phyloP scores from a whole-genome alignment of 2,329 filamentous ascomycete genomes.

The Microdochium paspali region DNA sequence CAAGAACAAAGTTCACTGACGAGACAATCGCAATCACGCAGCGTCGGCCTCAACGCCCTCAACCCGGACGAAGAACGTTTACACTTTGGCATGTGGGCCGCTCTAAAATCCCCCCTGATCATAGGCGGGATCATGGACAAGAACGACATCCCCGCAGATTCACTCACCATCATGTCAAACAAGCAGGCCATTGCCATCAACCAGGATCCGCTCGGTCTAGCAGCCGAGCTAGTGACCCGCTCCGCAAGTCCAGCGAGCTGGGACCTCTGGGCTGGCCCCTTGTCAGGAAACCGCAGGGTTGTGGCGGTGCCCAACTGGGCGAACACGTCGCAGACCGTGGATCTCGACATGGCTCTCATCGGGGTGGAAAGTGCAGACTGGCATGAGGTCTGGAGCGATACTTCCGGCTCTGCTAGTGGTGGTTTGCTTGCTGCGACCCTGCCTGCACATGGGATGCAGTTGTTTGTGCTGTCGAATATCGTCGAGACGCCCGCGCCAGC shows the following conservation, averaged over 20 bases:
- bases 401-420: constrained; percentile 21
- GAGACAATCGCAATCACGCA: constrained; percentile 6
- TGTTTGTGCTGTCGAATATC: constrained; percentile 27
- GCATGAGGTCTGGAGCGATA: constrained; percentile 28
- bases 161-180: constrained; percentile 35
- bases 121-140: constrained; percentile 34
- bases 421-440: constrained; percentile 22
- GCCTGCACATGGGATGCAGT: constrained; percentile 26
- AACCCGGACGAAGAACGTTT: constrained; percentile 37
- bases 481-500: constrained; percentile 9
- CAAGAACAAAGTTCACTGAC: background rate
- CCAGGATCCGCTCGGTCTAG: constrained; percentile 42
- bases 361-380: constrained; percentile 28
- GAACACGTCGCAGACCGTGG: constrained; percentile 29
- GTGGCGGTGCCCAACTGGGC: constrained; percentile 40
- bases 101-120: constrained; percentile 38
- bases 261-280: constrained; percentile 40
- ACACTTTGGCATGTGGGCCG: constrained; percentile 43
- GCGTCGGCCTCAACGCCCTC: constrained; percentile 35
- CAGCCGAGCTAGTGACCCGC: constrained; percentile 37
- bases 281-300: constrained; percentile 31
- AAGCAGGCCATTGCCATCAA: constrained; percentile 47
- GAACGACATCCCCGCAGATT: constrained; percentile 23
- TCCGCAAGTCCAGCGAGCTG: constrained; percentile 34
- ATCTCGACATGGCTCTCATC: constrained; percentile 27